phyloP scores from a whole-genome alignment of 257 asterid species.

The Plectranthus barbatus region DNA sequence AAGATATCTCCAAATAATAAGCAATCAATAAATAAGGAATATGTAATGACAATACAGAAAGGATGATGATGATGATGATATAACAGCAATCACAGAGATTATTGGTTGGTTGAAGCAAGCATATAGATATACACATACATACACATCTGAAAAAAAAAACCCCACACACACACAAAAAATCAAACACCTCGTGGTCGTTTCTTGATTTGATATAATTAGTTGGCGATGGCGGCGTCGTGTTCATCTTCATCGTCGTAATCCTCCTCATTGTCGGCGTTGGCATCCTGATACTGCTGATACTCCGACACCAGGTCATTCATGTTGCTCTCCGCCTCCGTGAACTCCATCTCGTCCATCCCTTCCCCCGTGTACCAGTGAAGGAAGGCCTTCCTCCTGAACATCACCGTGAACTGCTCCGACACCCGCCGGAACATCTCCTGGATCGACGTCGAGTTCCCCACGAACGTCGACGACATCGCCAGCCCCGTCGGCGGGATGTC shows the following conservation, averaged over 20 bases:
- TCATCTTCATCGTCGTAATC: constrained; percentile 39
- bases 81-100: no score
- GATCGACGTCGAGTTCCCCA: no score
- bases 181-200: not conserved
- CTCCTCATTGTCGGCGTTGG: constrained; percentile 43
- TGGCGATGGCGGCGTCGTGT: constrained; percentile 16
- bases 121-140: no score
- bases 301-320: constrained; percentile 71
- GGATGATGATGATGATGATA: no score
- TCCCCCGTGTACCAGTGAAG: no score
- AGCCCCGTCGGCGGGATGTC: constrained; percentile 66
- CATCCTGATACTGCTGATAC: constrained; percentile 78
- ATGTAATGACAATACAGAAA: no score
- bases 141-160: not conserved
- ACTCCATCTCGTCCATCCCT: no score
- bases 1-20: no score
- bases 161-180: not conserved
- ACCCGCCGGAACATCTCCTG: no score
- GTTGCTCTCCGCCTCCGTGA: no score
- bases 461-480: constrained; percentile 67
- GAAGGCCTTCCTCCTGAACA: constrained; percentile 66
- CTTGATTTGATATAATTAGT: not conserved
- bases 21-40: no score
- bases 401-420: constrained; percentile 60
- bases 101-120: no score